Conservation (phyloP, 139 green algal species). For the Chlorella sp. region DNA sequence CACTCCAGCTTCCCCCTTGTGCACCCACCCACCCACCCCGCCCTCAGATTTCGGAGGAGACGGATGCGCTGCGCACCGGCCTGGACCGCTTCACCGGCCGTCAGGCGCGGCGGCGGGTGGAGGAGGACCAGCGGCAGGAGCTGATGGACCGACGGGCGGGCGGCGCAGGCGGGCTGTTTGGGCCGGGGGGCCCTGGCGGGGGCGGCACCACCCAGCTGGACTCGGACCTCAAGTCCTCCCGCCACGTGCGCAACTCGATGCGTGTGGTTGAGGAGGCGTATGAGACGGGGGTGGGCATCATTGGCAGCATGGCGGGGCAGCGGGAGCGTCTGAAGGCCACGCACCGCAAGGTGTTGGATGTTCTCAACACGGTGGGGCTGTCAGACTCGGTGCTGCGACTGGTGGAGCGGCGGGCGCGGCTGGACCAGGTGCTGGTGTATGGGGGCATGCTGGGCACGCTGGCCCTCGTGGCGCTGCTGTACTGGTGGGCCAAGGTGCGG, state of each 20-base stretch:
- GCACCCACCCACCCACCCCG: too few relatives aligned
- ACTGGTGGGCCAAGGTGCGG: conserved; percentile 39
- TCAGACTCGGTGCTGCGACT: conserved; percentile 82
- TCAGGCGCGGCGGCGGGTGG: conserved; percentile 47
- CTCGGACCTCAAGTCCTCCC: conserved; percentile 58
- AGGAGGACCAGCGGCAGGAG: conserved; percentile 75
- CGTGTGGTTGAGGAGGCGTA: conserved; percentile 82
- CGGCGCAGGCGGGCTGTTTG: conserved; percentile 23
- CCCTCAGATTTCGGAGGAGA: conserved; percentile 74
- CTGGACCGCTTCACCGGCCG: conserved; percentile 52
- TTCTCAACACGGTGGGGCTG: conserved; percentile 88
- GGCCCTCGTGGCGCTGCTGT: conserved; percentile 33
- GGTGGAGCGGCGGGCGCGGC: conserved; percentile 79
- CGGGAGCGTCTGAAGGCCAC: conserved; percentile 86
- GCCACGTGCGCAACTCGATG: conserved; percentile 67
- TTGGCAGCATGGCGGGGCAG: conserved; percentile 78
- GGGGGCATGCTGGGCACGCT: conserved; percentile 80
- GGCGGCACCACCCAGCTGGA: conserved; percentile 53
- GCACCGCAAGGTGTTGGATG: conserved; percentile 85
- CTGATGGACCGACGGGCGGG: conserved; percentile 62
- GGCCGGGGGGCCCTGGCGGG: not conserved
- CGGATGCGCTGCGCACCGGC: conserved; percentile 56
- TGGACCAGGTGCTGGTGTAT: conserved; percentile 84
- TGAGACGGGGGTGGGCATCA: conserved; percentile 72
- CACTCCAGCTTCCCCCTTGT: not conserved